Percentiles rank a stretch among this genome's conserved stretches.
Evolutionary conservation across 2,329 filamentous ascomycete genomes (phyloP).

Genomic region (Diaporthe batatas): DNA sequence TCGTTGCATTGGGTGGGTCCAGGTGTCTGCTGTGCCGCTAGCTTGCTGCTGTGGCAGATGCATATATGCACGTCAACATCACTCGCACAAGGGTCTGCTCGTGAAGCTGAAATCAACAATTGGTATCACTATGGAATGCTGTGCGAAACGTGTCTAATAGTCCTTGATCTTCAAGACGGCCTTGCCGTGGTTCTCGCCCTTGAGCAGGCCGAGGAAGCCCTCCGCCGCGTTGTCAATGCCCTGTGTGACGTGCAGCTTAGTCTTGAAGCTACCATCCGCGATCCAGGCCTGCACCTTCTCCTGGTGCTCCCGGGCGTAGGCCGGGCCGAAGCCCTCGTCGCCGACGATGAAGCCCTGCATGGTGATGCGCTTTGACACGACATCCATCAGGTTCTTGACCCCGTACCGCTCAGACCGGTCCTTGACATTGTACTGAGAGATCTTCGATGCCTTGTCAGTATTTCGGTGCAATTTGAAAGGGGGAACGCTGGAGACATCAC

Average conservation of each 20-base stretch:
- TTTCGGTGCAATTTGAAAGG: not conserved
- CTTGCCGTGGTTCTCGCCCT: constrained; percentile 89
- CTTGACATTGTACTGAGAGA: constrained; percentile 79
- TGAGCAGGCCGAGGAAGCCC: constrained; percentile 80
- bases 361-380: constrained; percentile 77
- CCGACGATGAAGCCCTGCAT: constrained; percentile 83
- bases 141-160: constrained; percentile 1
- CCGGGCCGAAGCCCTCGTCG: constrained; percentile 74
- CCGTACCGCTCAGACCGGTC: constrained; percentile 68
- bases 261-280: constrained; percentile 79
- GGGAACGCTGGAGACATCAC: constrained; percentile 45
- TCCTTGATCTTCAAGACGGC: constrained; percentile 75
- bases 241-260: constrained; percentile 75
- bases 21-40: not conserved
- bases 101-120: not conserved
- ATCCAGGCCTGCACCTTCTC: constrained; percentile 83
- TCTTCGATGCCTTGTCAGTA: constrained; percentile 53
- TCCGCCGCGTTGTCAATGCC: constrained; percentile 84
- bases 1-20: not conserved
- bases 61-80: not conserved
- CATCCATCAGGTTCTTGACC: constrained; percentile 73
- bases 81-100: not conserved
- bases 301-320: constrained; percentile 78
- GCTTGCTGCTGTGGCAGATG: not conserved
- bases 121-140: not conserved